Evolutionary conservation across 371 early-diverging fungal species (phyloP).

Genomic region (Mucor circinelloides): DNA sequence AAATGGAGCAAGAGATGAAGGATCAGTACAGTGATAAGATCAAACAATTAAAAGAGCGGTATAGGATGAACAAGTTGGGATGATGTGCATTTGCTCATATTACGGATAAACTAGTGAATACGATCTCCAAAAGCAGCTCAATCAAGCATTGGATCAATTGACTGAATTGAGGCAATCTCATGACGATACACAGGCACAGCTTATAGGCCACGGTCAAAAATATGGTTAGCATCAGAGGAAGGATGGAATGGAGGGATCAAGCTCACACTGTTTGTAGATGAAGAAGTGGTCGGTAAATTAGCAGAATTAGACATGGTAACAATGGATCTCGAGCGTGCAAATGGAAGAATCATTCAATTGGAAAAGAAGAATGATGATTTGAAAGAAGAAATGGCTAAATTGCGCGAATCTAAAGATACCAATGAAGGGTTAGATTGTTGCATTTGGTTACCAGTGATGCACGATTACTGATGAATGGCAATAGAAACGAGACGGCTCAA

Average conservation of each 20-base stretch:
- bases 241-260: not conserved
- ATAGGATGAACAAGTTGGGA: not conserved
- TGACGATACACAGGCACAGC: slow-evolving; percentile 76
- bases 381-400: slow-evolving; percentile 45
- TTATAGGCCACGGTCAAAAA: slow-evolving; percentile 72
- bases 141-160: slow-evolving; percentile 79
- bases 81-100: not conserved
- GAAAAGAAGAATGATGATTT: slow-evolving; percentile 69
- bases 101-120: slow-evolving; percentile 61
- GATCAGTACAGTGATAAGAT: slow-evolving; percentile 76
- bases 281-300: slow-evolving; percentile 79
- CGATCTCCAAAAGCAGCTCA: slow-evolving; percentile 80
- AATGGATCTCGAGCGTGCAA: slow-evolving; percentile 83
- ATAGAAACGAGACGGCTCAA: slow-evolving; percentile 10
- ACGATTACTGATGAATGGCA: not conserved
- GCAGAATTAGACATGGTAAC: slow-evolving; percentile 88
- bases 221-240: slow-evolving; percentile 49
- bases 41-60: slow-evolving; percentile 79
- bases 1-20: slow-evolving; percentile 69
- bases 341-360: slow-evolving; percentile 68
- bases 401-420: slow-evolving; percentile 26
- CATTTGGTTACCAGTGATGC: not conserved
- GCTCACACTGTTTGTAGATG: slow-evolving; percentile 45
- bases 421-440: slow-evolving; percentile 22
- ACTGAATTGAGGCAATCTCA: slow-evolving; percentile 68